Evolutionary conservation across 2,329 filamentous ascomycete genomes (phyloP).

Genomic region (Diaporthe australafricana): DNA sequence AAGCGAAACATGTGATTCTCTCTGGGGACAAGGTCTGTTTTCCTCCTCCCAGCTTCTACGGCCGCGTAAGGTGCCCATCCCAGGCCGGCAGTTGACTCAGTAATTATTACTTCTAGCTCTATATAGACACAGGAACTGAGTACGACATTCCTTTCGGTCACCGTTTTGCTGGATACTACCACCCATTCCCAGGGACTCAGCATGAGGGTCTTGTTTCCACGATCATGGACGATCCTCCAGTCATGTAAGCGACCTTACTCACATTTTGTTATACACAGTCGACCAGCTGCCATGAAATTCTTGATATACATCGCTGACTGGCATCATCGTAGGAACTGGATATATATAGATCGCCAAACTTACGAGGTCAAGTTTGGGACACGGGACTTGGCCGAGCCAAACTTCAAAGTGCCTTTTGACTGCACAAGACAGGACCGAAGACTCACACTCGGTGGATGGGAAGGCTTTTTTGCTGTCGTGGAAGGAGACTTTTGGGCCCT

Average conservation of each 20-base stretch:
- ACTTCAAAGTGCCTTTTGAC: slow-evolving; percentile 62
- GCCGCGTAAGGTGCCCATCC: neutral
- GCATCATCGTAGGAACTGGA: slow-evolving; percentile 53
- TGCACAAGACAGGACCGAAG: slow-evolving; percentile 64
- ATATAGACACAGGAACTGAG: slow-evolving; percentile 56
- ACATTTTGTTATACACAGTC: neutral
- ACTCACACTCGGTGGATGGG: slow-evolving; percentile 61
- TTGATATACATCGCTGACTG: neutral
- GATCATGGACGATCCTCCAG: slow-evolving; percentile 60
- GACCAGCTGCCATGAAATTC: neutral
- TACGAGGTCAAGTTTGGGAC: slow-evolving; percentile 60
- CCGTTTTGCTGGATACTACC: slow-evolving; percentile 67
- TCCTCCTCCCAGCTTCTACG: neutral
- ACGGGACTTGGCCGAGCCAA: slow-evolving; percentile 54
- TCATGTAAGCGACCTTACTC: slow-evolving; percentile 44
- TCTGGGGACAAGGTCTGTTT: slow-evolving; percentile 54
- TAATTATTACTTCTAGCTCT: slow-evolving; percentile 51
- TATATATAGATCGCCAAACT: slow-evolving; percentile 58
- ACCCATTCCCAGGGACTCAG: slow-evolving; percentile 66
- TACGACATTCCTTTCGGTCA: slow-evolving; percentile 53
- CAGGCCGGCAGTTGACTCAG: slow-evolving; percentile 9
- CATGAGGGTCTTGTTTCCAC: slow-evolving; percentile 60
- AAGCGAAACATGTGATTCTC: slow-evolving; percentile 58
- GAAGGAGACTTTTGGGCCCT: slow-evolving; percentile 59
- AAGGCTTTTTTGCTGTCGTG: slow-evolving; percentile 61